Base-by-base conservation (phyloP, 2,329 filamentous ascomycete genomes). In the Aspergillus novoparasiticus region DNA sequence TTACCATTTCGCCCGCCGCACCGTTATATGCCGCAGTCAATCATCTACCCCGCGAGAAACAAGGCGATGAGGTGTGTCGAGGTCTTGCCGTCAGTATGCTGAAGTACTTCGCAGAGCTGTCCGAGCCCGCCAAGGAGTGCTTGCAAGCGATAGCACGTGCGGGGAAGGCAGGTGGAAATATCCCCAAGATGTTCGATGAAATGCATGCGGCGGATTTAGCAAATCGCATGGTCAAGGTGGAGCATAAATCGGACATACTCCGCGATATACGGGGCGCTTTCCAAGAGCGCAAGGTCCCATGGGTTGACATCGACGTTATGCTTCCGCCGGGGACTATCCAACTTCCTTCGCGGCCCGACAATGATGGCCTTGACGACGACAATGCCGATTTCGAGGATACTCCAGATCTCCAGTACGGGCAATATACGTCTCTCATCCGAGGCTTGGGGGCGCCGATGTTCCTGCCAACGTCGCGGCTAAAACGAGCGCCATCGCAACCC, bases 201-300 rank as follows among this genome's bases (percentile, higher is more conserved):
- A 89, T 94, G 77, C 95, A 99, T 85, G 93, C 94, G 23, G 95
- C 94, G 50, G 92, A 96, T 72, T 81, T 99, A 64, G 94, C 94
- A 58, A 90, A 91, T 76, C 87, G 88, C 57, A 95, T 98, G 89
- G 86, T 89, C 66, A 89, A 86, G 79, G 89, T 94, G 67, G 93
- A 96, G 54, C 91, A 93, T 74, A 86, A 89, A 1, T 80, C 83
- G 45, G 89, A 93, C 19, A 86, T 95, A 30, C 86, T 96, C 61
- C 83, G 86, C 50, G 89, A 90, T 63, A 82, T 99, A 60, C 87
- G 90, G 61, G 86, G 87, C 60, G 91, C 93, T 19, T 85, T 96
- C 64, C 90, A 91, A 72, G 89, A 94, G 43, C 92, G 96, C 74
- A 89, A 90, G 68, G 82, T 96, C 61, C 93, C 89, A 70, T 94